A percentile compares a stretch with the other conserved stretches of the same genome.
Evolutionary conservation across 2,329 filamentous ascomycete species (phyloP).

Genomic region (Cytospora mali): DNA sequence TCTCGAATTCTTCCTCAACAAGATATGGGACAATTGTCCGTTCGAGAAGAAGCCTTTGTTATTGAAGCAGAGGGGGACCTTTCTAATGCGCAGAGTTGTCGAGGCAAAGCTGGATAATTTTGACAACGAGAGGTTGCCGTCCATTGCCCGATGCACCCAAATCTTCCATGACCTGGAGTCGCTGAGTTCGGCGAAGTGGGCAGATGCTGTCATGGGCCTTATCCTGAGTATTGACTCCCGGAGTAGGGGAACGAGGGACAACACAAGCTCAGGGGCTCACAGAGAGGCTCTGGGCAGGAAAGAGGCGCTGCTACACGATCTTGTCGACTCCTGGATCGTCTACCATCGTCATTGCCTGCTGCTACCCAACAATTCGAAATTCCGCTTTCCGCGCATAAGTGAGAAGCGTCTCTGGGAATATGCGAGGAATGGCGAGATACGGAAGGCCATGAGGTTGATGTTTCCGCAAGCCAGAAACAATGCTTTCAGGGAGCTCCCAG

Average conservation of each 20-base stretch:
- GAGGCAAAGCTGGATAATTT: conserved; percentile 39
- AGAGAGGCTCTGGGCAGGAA: conserved; percentile 36
- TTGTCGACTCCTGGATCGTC: conserved; percentile 46
- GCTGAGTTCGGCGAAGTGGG: conserved; percentile 40
- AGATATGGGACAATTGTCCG: conserved; percentile 29
- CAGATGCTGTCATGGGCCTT: conserved; percentile 38
- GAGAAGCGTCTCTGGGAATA: conserved; percentile 25
- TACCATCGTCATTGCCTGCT: conserved; percentile 36
- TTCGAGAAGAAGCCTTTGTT: conserved; percentile 32
- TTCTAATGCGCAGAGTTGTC: conserved; percentile 38
- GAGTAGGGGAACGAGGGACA: conserved; percentile 33
- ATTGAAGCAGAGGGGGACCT: conserved; percentile 31
- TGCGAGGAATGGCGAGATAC: conserved; percentile 32
- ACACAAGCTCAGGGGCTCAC: conserved; percentile 34
- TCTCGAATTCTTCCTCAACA: conserved; percentile 39
- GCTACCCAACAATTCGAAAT: conserved; percentile 25
- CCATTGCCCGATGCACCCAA: conserved; percentile 43
- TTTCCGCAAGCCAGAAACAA: conserved; percentile 39
- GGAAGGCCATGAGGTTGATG: conserved; percentile 37
- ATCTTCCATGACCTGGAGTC: conserved; percentile 40
- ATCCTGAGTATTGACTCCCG: conserved; percentile 38
- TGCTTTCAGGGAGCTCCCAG: conserved; percentile 35
- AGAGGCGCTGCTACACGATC: conserved; percentile 41
- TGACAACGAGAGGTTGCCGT: conserved; percentile 37
- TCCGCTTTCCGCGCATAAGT: conserved; percentile 32